These are phyloP conservation scores for Plasmodiophora brassicae DNA, from an alignment of 208 protist species.

Conservation along the genomic window DNA sequence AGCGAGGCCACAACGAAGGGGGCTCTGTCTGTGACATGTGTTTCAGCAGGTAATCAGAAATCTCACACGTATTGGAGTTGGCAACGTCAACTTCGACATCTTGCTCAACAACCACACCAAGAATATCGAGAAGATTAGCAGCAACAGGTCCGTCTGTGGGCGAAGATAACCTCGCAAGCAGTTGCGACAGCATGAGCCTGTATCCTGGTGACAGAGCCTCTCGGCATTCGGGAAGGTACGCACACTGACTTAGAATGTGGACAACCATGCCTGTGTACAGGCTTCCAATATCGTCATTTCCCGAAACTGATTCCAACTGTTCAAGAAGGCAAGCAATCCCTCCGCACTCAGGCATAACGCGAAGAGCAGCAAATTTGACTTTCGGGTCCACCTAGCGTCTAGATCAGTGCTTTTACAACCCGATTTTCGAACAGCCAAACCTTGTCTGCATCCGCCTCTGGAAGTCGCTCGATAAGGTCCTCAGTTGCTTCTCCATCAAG, in stretches of 20 bases:
- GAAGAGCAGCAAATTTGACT: conserved; percentile 23
- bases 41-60: neutral
- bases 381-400: conserved; percentile 17
- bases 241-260: neutral
- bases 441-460: conserved; percentile 47
- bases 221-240: neutral
- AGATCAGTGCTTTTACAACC: neutral
- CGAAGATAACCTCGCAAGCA: neutral
- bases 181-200: neutral
- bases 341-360: neutral
- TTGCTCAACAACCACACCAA: neutral
- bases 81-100: neutral
- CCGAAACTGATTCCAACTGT: neutral
- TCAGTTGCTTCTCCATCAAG: conserved; percentile 81
- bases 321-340: neutral
- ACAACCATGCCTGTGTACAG: neutral
- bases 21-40: neutral
- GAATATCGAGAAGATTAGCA: neutral
- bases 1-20: neutral
- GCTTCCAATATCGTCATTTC: neutral
- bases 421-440: neutral
- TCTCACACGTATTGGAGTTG: too few relatives aligned
- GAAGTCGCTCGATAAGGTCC: conserved; percentile 64
- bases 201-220: neutral
- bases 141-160: neutral